These are phyloP conservation scores for Pichia sp. DNA, from an alignment of 1,139 yeast species.

Conservation along the genomic window DNA sequence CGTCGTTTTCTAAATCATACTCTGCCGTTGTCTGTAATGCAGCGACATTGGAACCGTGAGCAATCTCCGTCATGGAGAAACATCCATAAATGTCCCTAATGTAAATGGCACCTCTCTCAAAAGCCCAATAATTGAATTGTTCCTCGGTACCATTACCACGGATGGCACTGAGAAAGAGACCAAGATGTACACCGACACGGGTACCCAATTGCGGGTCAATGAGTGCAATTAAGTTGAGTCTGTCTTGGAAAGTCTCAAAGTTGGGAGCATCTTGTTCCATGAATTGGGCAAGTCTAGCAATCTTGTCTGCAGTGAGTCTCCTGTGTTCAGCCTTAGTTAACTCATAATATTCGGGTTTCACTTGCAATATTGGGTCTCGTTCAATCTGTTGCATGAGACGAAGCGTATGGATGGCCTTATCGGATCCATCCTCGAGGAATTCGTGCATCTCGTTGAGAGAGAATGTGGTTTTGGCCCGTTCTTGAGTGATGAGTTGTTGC, in stretches of 20 bases:
- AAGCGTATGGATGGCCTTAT: constrained; percentile 31
- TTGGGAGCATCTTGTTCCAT: constrained; percentile 36
- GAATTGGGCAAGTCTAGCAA: constrained; percentile 37
- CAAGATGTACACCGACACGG: constrained; percentile 44
- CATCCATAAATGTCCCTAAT: constrained; percentile 76
- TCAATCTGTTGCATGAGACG: constrained; percentile 39
- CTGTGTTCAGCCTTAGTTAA: constrained; percentile 37
- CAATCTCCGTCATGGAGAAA: constrained; percentile 91
- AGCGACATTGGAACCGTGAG: constrained; percentile 92
- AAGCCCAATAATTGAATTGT: constrained; percentile 66
- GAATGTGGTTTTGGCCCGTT: constrained; percentile 32
- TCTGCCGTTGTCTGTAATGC: constrained; percentile 90
- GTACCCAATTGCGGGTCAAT: constrained; percentile 45
- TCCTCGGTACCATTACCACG: constrained; percentile 46
- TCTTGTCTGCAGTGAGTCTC: constrained; percentile 37
- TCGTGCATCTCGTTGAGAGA: constrained; percentile 39
- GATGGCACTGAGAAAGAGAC: constrained; percentile 41
- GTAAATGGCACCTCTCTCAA: constrained; percentile 59
- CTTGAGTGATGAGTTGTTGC: constrained; percentile 30
- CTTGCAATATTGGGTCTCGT: constrained; percentile 41
- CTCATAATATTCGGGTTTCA: constrained; percentile 35
- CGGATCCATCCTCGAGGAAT: constrained; percentile 39
- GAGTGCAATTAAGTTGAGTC: constrained; percentile 37
- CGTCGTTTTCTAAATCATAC: constrained; percentile 57
- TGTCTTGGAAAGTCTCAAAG: constrained; percentile 31